Percentiles rank a stretch among this genome's conserved stretches.
These are phyloP conservation scores for Yamadazyma philogaea DNA, from an alignment of 805 yeast species.

Conservation along the genomic window DNA sequence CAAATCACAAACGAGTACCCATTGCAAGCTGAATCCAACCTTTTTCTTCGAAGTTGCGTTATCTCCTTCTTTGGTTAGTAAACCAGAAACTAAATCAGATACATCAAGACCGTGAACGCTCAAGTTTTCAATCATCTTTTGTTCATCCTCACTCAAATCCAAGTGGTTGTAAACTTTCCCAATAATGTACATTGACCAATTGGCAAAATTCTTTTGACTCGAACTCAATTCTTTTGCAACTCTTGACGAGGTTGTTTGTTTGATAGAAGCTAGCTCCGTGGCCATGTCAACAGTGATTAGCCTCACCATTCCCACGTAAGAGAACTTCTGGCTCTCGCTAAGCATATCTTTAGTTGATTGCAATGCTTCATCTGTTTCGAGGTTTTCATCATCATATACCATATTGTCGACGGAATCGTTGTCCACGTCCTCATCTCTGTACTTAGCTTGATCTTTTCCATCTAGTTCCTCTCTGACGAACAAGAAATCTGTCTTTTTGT, in stretches of 20 bases:
- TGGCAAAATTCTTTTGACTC: slow-evolving; percentile 74
- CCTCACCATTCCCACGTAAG: slow-evolving; percentile 83
- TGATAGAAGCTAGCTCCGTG: slow-evolving; percentile 62
- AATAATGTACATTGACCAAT: slow-evolving; percentile 78
- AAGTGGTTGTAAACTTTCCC: slow-evolving; percentile 74
- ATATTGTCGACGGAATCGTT: slow-evolving; percentile 19
- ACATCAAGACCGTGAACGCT: slow-evolving; percentile 81
- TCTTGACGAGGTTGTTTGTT: slow-evolving; percentile 49
- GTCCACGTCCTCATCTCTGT: slow-evolving; percentile 20
- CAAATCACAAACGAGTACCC: slow-evolving; percentile 93
- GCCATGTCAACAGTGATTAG: slow-evolving; percentile 79
- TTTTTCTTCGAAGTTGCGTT: not conserved
- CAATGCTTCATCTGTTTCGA: slow-evolving; percentile 61
- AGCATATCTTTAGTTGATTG: slow-evolving; percentile 78
- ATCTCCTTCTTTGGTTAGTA: slow-evolving; percentile 22
- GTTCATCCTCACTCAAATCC: slow-evolving; percentile 73
- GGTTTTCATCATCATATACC: slow-evolving; percentile 36
- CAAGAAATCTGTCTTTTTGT: slow-evolving; percentile 51
- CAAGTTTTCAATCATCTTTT: slow-evolving; percentile 80
- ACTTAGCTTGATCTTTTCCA: slow-evolving; percentile 18
- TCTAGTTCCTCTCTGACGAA: slow-evolving; percentile 27
- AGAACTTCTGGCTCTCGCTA: slow-evolving; percentile 80
- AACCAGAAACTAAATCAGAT: slow-evolving; percentile 62
- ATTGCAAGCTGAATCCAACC: slow-evolving; percentile 57
- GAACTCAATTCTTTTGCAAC: slow-evolving; percentile 58